Conservation (phyloP, 306 rosid species). For the Trichosanthes truncata region DNA sequence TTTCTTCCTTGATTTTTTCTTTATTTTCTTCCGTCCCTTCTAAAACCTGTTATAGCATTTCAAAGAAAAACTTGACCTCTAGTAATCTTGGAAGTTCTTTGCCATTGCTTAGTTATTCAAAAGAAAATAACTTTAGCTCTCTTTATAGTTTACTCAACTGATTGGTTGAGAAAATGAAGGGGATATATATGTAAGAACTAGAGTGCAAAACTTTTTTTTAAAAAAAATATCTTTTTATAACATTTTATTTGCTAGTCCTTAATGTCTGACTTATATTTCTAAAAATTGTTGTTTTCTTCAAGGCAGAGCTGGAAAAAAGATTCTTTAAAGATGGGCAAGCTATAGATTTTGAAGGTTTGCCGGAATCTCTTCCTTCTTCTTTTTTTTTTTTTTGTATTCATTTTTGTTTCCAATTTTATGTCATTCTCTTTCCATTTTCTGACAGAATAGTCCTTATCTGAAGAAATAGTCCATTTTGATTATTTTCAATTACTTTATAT, state of each 20-base stretch:
- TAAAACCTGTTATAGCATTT: neutral
- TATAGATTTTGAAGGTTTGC: conserved; percentile 74
- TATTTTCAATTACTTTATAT: too few relatives aligned
- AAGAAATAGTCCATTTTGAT: too few relatives aligned
- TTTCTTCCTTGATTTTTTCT: neutral
- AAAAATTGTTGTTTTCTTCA: conserved; percentile 22
- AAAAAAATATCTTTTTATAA: neutral
- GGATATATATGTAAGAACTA: neutral
- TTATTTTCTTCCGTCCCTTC: neutral
- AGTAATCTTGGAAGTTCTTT: neutral
- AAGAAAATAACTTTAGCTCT: neutral
- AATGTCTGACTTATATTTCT: neutral
- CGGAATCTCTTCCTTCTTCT: neutral
- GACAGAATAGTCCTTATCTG: neutral
- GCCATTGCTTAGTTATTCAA: neutral
- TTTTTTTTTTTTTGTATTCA: neutral
- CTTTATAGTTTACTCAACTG: neutral
- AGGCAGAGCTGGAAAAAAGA: conserved; percentile 64
- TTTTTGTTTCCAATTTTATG: neutral
- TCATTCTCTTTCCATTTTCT: neutral
- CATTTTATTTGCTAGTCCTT: neutral
- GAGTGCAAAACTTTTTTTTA: neutral
- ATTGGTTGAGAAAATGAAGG: neutral
- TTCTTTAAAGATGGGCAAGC: conserved; percentile 81
- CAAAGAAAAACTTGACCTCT: neutral